Conservation (phyloP, 768 basidiomycete genomes). For the Auriscalpium vulgare region DNA sequence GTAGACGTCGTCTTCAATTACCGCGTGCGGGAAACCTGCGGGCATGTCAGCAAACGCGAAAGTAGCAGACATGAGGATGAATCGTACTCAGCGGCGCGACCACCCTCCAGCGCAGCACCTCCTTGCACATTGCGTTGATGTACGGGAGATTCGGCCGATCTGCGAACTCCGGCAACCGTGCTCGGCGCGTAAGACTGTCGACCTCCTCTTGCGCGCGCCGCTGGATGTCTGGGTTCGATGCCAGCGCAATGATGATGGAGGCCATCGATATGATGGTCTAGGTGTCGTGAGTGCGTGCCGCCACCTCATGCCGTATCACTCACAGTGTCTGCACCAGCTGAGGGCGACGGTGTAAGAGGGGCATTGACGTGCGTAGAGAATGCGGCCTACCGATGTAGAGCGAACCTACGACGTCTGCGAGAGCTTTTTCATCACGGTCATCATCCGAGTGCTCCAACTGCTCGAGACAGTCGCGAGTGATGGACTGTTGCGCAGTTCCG, state of each 20-base stretch:
- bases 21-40: conserved; percentile 1
- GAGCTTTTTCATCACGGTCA: not conserved
- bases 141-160: not conserved
- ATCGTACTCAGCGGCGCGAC: not conserved
- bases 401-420: not conserved
- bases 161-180: not conserved
- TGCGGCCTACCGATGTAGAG: not conserved
- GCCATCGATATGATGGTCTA: not conserved
- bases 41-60: not conserved
- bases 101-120: not conserved
- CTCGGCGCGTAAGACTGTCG: not conserved
- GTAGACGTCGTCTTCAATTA: conserved; percentile 2
- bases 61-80: not conserved
- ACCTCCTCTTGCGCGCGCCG: not conserved
- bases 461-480: not conserved
- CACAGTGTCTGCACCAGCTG: not conserved
- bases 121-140: not conserved
- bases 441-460: not conserved
- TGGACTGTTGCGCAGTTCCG: not conserved
- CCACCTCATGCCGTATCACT: not conserved
- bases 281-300: not conserved
- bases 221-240: not conserved
- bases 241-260: not conserved
- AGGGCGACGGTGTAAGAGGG: not conserved
- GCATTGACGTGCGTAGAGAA: not conserved